Evolutionary conservation across 805 yeast genomes (phyloP).

Genomic region (Ogataea pignaliae): DNA sequence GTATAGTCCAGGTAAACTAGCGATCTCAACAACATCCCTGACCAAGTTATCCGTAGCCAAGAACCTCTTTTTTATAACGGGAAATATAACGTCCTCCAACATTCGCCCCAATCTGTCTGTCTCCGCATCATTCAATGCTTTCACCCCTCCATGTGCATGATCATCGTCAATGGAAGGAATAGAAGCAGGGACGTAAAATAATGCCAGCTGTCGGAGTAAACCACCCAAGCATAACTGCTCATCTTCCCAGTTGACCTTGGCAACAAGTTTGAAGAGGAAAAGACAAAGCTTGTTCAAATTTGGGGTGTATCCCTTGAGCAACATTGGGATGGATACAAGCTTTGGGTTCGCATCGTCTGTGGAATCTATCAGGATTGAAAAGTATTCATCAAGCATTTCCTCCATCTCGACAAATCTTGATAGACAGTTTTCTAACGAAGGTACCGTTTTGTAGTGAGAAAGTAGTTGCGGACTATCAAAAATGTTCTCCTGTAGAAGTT

Average conservation of each 20-base stretch:
- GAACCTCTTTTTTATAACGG: slow-evolving; percentile 55
- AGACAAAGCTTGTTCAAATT: slow-evolving; percentile 57
- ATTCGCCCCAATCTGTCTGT: slow-evolving; percentile 27
- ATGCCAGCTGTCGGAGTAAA: slow-evolving; percentile 62
- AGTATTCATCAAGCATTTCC: slow-evolving; percentile 82
- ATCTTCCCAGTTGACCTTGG: slow-evolving; percentile 55
- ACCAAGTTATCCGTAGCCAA: slow-evolving; percentile 55
- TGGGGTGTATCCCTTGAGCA: slow-evolving; percentile 63
- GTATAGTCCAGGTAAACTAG: slow-evolving; percentile 87
- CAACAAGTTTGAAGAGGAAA: slow-evolving; percentile 59
- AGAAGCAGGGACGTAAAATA: slow-evolving; percentile 65
- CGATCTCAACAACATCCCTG: slow-evolving; percentile 71
- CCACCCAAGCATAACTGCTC: slow-evolving; percentile 69
- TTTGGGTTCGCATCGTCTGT: slow-evolving; percentile 31
- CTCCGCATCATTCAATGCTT: slow-evolving; percentile 12
- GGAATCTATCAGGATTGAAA: slow-evolving; percentile 43
- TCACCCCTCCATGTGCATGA: slow-evolving; percentile 13
- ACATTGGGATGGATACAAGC: slow-evolving; percentile 58
- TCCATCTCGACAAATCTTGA: slow-evolving; percentile 39
- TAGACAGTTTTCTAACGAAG: slow-evolving; percentile 11
- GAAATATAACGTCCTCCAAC: slow-evolving; percentile 62
- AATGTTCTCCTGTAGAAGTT: slow-evolving; percentile 35
- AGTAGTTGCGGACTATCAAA: slow-evolving; percentile 21
- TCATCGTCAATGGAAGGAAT: slow-evolving; percentile 25
- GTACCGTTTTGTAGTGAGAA: slow-evolving; percentile 4